Evolutionary conservation across 169 alveolate species (phyloP), one percentile per base, ranked within the genome.

Genomic region (Eimeria acervulina): DNA sequence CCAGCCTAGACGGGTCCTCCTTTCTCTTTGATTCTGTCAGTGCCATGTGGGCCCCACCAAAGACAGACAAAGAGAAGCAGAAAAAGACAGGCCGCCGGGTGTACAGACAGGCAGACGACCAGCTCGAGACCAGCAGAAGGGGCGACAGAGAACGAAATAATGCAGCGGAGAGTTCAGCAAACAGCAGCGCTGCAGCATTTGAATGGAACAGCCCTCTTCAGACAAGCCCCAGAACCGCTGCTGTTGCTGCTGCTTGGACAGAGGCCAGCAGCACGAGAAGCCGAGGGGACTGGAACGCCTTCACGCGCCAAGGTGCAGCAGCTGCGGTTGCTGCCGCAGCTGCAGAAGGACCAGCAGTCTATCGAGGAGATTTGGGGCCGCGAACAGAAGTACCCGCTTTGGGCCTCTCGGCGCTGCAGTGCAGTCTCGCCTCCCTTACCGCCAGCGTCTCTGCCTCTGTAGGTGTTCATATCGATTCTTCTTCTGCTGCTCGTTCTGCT

Each of bases 401-500:
- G 74, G 19, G 74, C 10, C 38, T 15, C 2, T n/a, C 74, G 5
- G 74, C 74, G 38, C 38, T 63, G 74, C 74, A 63, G 74, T 63
- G 74, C 38, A 63, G 74, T n/a, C 33, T 63, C 74, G 74, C 74
- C 21, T 63, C 74, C 38, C 74, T 63, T 38, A n/a, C 74, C 74
- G 74, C 74, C 74, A 63, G 74, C 74, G 38, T 38, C 38, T 63
- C 74, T 63, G 38, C 38, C 15, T 63, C 74, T 33, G 74, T 63
- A 17, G 17, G 74, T 1, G 15, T n/a, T n/a, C 21, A 21, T 63
- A 63, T 26, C 74, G 21, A 12, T 51, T 10, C 74, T 63, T 1
- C 17, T 63, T 33, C 74, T 6, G 33, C 19, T 63, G 74, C 17
- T 63, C 0, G 28, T 59, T 12, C 68, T 59, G 68, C n/a, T 59